Conservation (phyloP, 2,329 filamentous ascomycete species). For the Colletotrichum siamense region DNA sequence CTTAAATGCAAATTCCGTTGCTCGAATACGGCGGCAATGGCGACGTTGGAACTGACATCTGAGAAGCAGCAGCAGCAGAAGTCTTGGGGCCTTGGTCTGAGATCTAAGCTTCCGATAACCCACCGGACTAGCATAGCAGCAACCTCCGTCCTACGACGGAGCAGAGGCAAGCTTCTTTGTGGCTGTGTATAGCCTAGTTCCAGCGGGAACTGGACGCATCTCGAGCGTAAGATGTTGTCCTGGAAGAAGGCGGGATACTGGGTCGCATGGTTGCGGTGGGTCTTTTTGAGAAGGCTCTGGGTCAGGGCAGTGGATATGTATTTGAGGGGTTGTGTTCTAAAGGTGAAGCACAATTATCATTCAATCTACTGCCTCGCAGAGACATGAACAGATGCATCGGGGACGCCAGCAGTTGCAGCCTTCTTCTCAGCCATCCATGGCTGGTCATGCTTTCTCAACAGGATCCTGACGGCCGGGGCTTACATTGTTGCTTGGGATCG, state of each 20-base stretch:
- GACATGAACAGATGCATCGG: background rate
- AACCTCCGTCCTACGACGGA: background rate
- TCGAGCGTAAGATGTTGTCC: background rate
- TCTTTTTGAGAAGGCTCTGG: too few species aligned
- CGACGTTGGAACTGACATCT: background rate
- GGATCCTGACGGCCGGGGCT: background rate
- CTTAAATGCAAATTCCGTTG: background rate
- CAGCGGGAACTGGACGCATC: background rate
- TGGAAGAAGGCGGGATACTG: background rate
- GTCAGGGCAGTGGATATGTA: too few species aligned
- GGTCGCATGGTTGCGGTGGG: too few species aligned
- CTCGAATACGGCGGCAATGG: background rate
- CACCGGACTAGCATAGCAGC: background rate
- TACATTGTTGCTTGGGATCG: background rate
- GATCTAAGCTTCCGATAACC: background rate
- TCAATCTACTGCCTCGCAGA: background rate
- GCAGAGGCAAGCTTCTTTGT: background rate
- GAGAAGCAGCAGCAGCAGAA: background rate
- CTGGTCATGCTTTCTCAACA: background rate
- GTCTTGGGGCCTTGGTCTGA: too few species aligned
- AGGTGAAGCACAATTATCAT: too few species aligned
- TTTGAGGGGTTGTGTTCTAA: too few species aligned
- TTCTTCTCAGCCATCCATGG: background rate
- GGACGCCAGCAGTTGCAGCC: background rate
- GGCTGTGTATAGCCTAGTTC: background rate